Percentiles rank a stretch among this genome's conserved stretches.
phyloP scores from a whole-genome alignment of 371 early-diverging fungal species.

The Mucor circinelloides region DNA sequence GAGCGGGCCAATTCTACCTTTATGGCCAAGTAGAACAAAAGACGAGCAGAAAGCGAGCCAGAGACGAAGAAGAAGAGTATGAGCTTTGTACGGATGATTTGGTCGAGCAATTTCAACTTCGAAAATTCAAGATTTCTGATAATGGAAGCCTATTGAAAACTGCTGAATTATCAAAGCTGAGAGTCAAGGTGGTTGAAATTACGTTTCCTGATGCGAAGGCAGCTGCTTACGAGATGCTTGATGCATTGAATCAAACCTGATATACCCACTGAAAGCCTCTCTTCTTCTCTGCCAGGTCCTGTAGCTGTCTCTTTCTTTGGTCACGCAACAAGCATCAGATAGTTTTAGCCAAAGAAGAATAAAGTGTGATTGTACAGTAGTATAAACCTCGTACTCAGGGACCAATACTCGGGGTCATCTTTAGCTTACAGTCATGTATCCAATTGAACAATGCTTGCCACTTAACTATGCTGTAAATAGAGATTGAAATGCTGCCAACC shows the following conservation, averaged over 20 bases:
- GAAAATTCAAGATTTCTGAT: neutral
- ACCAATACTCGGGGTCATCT: neutral
- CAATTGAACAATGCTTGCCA: too few relatives aligned
- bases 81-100: neutral
- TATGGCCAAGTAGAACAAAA: neutral
- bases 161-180: neutral
- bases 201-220: neutral
- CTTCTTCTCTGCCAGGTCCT: neutral
- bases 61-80: neutral
- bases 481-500: too few relatives aligned
- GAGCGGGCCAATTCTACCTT: slow-evolving; percentile 1
- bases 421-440: too few relatives aligned
- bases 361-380: neutral
- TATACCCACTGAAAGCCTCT: neutral
- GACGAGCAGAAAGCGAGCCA: neutral
- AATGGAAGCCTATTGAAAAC: neutral
- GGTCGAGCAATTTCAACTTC: neutral
- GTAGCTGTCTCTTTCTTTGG: neutral
- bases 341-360: neutral
- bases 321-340: neutral
- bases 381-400: neutral
- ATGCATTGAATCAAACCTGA: neutral
- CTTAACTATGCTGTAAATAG: too few relatives aligned
- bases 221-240: neutral
- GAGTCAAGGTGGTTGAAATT: neutral